phyloP scores from a whole-genome alignment of 345 rosid species.

The Moricandia moricandioides region DNA sequence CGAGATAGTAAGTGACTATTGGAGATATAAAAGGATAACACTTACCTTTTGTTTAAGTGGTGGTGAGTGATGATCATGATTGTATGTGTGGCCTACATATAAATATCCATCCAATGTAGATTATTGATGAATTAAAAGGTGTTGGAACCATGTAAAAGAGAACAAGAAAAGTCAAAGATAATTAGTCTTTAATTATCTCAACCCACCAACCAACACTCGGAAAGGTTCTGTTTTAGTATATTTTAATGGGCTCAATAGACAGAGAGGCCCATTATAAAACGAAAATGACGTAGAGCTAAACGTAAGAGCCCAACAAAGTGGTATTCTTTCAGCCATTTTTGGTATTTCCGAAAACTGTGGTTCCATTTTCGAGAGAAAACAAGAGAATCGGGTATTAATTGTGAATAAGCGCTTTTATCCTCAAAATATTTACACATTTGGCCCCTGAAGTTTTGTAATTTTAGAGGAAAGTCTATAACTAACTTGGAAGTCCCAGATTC shows the following conservation, averaged over 20 bases:
- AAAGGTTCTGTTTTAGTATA: too few species aligned
- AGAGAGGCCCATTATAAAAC: too few species aligned
- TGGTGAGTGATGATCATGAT: neutral
- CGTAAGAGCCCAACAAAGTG: too few species aligned
- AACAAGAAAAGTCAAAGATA: neutral
- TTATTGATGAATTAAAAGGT: neutral
- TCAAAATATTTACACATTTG: neutral
- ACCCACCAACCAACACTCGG: too few species aligned
- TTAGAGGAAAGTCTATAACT: neutral
- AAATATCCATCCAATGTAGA: neutral
- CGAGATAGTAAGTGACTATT: constrained; percentile 5
- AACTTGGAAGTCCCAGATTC: neutral
- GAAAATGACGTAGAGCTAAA: too few species aligned
- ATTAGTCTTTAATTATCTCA: neutral
- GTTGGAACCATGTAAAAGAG: neutral
- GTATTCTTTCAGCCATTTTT: too few species aligned
- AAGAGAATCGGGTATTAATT: constrained; percentile 1
- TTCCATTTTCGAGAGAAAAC: constrained; percentile 12
- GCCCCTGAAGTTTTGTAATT: neutral
- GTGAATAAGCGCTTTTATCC: neutral
- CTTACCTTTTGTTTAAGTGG: neutral
- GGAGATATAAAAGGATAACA: neutral
- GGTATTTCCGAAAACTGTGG: neutral
- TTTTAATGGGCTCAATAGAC: too few species aligned
- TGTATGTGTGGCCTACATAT: neutral